These are phyloP conservation scores for Penicillium bialowiezense DNA, from an alignment of 495 filamentous ascomycete genomes.

Conservation along the genomic window DNA sequence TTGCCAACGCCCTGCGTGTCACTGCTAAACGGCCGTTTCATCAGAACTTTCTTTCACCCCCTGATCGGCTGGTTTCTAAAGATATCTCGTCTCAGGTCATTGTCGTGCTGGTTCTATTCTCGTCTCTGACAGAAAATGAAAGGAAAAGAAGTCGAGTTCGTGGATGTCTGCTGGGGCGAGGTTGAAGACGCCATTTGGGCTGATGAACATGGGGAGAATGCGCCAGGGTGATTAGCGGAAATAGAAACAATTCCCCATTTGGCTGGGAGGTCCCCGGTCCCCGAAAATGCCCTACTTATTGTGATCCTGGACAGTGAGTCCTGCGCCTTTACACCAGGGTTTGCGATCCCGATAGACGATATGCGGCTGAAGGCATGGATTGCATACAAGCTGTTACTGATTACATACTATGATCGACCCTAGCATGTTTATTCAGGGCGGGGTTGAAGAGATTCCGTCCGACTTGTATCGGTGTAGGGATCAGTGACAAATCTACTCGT, in stretches of 20 bases:
- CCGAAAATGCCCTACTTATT: not conserved
- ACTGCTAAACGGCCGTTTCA: constrained; percentile 12
- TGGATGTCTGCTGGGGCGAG: no score
- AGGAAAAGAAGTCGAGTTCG: not conserved
- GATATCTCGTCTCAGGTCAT: constrained; percentile 10
- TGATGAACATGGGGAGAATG: no score
- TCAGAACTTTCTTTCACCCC: not conserved
- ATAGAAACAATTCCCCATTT: no score
- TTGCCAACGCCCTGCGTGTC: not conserved
- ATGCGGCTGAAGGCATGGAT: not conserved
- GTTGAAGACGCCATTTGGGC: no score
- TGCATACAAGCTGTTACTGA: no score
- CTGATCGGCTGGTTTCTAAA: constrained; percentile 11
- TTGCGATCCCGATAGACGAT: not conserved
- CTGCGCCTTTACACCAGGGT: not conserved
- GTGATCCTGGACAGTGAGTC: not conserved
- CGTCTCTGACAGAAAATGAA: not conserved
- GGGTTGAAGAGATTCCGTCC: no score
- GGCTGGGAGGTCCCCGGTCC: not conserved
- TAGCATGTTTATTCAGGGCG: no score
- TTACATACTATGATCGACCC: no score
- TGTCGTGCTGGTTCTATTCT: constrained; percentile 6
- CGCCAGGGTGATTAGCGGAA: no score
- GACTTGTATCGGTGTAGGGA: no score
- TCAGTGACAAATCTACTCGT: no score